Conservation (phyloP, 75 land plant species). For the Pinus albicaulis region DNA sequence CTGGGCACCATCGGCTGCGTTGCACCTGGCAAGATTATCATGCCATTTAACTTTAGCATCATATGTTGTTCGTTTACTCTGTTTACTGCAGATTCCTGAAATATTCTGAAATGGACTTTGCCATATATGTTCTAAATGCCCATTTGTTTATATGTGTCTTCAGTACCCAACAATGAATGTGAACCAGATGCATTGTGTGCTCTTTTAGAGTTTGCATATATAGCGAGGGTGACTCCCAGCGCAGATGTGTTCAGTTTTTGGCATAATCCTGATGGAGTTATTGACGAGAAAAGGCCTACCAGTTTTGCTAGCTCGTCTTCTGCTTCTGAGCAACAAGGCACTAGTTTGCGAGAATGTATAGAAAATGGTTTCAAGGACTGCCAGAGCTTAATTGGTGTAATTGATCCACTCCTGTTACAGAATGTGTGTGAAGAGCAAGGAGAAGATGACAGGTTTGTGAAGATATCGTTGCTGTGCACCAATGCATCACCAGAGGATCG, state of each 20-base stretch:
- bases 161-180: neutral
- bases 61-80: neutral
- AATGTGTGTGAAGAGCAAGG: constrained; percentile 1
- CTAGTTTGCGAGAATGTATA: constrained; percentile 36
- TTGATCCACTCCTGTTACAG: constrained; percentile 27
- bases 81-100: too few species aligned
- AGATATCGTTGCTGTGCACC: constrained; percentile 13
- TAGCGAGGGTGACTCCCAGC: constrained; percentile 45
- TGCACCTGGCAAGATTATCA: constrained; percentile 44
- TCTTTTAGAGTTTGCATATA: constrained; percentile 53
- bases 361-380: constrained; percentile 18
- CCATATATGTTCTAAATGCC: too few species aligned
- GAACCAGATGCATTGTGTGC: neutral
- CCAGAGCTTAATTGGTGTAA: constrained; percentile 8
- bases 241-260: constrained; percentile 73
- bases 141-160: neutral
- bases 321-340: constrained; percentile 11
- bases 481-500: constrained; percentile 7
- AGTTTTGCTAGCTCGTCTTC: constrained; percentile 11
- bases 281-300: constrained; percentile 56
- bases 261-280: constrained; percentile 52
- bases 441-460: constrained; percentile 12
- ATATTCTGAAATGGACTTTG: too few species aligned
- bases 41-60: neutral
- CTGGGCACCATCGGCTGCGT: constrained; percentile 68